phyloP scores from a whole-genome alignment of 345 rosid species.

The Gossypium mustelinum region DNA sequence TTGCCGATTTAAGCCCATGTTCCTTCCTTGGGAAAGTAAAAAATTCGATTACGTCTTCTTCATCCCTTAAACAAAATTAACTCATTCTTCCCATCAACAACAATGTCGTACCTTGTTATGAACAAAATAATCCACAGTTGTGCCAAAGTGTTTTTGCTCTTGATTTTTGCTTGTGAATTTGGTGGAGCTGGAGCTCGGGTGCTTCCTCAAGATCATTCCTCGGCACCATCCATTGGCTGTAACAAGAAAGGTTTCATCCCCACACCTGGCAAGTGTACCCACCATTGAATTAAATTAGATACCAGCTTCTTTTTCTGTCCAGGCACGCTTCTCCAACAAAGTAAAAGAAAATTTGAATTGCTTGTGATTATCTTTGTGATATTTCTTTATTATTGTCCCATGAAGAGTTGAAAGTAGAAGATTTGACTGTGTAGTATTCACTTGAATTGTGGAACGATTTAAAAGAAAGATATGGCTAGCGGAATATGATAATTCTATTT shows the following conservation, averaged over 20 bases:
- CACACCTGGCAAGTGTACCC: neutral
- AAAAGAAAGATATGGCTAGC: no score
- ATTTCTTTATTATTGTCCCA: rapidly evolving
- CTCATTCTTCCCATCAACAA: no score
- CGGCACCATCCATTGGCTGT: neutral
- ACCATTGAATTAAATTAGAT: neutral
- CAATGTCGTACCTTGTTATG: neutral
- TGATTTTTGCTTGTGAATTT: neutral
- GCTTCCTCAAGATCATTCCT: neutral
- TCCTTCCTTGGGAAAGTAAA: neutral
- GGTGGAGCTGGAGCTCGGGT: neutral
- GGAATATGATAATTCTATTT: no score
- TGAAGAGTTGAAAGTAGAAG: no score
- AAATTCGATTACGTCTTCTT: no score
- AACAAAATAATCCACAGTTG: neutral
- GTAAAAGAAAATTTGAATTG: no score
- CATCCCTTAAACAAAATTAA: no score
- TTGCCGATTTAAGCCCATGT: neutral
- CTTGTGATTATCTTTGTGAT: no score
- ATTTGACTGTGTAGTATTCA: no score
- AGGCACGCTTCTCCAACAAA: no score
- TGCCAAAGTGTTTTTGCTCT: neutral
- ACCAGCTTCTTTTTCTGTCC: neutral
- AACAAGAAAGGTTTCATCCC: neutral
- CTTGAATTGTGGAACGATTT: no score